Conservation (phyloP, 768 basidiomycete species). For the Leccinum truebloodii region DNA sequence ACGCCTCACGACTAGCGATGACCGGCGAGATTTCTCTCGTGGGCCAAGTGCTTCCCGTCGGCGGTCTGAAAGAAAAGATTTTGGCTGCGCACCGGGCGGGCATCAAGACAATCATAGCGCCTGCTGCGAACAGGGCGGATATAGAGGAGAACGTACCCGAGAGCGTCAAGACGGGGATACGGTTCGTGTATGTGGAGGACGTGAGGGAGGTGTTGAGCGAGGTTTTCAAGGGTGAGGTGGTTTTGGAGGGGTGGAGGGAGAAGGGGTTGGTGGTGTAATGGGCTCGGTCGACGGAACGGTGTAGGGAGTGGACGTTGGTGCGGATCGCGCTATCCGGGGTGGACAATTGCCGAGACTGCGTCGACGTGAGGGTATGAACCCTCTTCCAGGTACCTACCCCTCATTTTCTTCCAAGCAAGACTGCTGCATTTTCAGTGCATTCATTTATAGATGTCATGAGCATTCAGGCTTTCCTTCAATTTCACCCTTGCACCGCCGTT, state of each 20-base stretch:
- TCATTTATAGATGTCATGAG: background rate
- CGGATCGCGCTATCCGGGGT: background rate
- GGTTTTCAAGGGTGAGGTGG: constrained; percentile 68
- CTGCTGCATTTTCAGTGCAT: background rate
- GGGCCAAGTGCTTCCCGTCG: constrained; percentile 94
- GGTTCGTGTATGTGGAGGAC: constrained; percentile 94
- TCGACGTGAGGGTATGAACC: background rate
- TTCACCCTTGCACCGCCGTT: background rate
- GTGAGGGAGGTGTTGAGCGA: constrained; percentile 88
- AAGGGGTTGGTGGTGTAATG: constrained; percentile 40
- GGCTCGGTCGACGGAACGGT: background rate
- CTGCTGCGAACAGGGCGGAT: constrained; percentile 86
- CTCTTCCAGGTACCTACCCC: background rate
- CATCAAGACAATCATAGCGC: constrained; percentile 88
- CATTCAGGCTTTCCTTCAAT: background rate
- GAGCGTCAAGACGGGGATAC: constrained; percentile 93
- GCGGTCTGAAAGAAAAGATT: constrained; percentile 95
- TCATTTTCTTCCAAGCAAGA: background rate
- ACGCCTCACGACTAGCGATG: constrained; percentile 71
- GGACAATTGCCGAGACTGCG: background rate
- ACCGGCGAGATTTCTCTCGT: constrained; percentile 97
- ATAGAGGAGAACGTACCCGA: constrained; percentile 97
- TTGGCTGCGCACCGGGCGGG: constrained; percentile 96
- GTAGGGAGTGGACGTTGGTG: background rate
- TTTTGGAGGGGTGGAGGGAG: constrained; percentile 68